phyloP scores from a whole-genome alignment of 805 yeast species.

The Metschnikowia kofuensis region DNA sequence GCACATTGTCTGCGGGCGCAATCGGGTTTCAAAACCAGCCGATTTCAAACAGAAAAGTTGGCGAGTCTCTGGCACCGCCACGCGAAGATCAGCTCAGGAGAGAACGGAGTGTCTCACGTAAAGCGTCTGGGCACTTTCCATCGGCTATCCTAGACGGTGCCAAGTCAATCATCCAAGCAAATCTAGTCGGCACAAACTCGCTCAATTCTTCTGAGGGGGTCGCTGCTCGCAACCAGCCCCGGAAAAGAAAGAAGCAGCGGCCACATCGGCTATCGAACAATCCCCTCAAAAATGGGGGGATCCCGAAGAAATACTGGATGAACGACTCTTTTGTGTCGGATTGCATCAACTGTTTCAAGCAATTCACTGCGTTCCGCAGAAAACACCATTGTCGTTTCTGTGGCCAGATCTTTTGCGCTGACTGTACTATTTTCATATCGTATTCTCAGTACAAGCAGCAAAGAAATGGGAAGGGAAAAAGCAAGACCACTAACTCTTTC shows the following conservation, averaged over 20 bases:
- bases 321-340: constrained; percentile 89
- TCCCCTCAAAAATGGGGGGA: constrained; percentile 48
- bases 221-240: constrained; percentile 12
- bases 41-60: not conserved
- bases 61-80: not conserved
- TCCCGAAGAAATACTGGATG: constrained; percentile 89
- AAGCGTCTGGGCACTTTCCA: constrained; percentile 31
- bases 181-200: constrained; percentile 26
- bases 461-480: constrained; percentile 18
- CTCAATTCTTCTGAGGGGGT: constrained; percentile 30
- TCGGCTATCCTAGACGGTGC: constrained; percentile 38
- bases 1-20: not conserved
- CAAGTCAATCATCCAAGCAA: constrained; percentile 30
- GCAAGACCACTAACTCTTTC: constrained; percentile 34
- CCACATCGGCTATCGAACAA: constrained; percentile 34
- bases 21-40: not conserved
- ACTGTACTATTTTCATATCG: constrained; percentile 68
- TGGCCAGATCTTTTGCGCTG: constrained; percentile 90
- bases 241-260: constrained; percentile 26
- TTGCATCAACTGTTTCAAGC: constrained; percentile 78
- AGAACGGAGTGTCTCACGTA: constrained; percentile 18
- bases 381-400: constrained; percentile 95
- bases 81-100: not conserved
- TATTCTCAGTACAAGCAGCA: constrained; percentile 52
- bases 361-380: constrained; percentile 81